A percentile compares a stretch with the other conserved stretches of the same genome.
These are phyloP conservation scores for Candida taoyuanica DNA, from an alignment of 805 yeast species.

Conservation along the genomic window DNA sequence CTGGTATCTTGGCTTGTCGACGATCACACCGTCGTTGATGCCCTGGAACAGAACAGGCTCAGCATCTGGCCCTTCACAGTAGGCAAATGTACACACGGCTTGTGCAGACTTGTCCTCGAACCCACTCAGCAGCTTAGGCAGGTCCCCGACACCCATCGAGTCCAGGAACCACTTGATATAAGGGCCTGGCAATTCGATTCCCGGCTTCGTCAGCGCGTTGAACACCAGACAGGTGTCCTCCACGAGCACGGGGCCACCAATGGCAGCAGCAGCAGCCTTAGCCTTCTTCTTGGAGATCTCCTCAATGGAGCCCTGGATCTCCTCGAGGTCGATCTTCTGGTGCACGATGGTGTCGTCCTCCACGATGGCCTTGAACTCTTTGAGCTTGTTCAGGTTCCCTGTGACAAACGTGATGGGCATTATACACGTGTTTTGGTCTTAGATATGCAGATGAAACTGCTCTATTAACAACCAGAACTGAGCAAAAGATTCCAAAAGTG, in stretches of 20 bases:
- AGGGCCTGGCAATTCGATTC: constrained; percentile 79
- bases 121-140: constrained; percentile 71
- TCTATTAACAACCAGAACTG: not conserved
- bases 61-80: constrained; percentile 72
- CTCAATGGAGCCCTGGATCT: constrained; percentile 82
- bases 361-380: constrained; percentile 77
- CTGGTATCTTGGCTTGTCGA: constrained; percentile 41
- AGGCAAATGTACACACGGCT: constrained; percentile 92
- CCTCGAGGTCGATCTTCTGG: constrained; percentile 74
- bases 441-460: not conserved
- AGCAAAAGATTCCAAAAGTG: not conserved
- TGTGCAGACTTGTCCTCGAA: constrained; percentile 82
- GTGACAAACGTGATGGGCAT: constrained; percentile 64
- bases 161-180: constrained; percentile 89
- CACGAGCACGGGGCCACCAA: constrained; percentile 79
- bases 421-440: not conserved
- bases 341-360: constrained; percentile 50
- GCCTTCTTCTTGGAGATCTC: constrained; percentile 83
- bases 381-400: constrained; percentile 84
- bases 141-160: constrained; percentile 67
- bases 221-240: constrained; percentile 93
- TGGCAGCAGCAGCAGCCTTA: constrained; percentile 56
- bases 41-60: constrained; percentile 84
- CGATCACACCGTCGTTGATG: constrained; percentile 74
- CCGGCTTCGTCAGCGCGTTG: constrained; percentile 60